Base-by-base conservation (phyloP, 495 filamentous ascomycete genomes). In the Tuber aestivum region DNA sequence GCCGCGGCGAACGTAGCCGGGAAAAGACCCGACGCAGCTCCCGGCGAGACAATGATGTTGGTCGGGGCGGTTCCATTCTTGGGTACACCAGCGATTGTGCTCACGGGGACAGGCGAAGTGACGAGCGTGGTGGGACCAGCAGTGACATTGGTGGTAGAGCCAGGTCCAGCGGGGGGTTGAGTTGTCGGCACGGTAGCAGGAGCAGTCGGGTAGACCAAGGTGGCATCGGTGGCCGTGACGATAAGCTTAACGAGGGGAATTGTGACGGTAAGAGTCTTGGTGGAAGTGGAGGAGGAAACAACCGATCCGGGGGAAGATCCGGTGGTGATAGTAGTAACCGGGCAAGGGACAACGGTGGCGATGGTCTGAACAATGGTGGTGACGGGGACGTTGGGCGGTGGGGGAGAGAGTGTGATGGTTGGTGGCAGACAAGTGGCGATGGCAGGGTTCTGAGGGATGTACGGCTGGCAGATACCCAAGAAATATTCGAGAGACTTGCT, bases 401-500 rank as follows among this genome's bases (percentile, higher is more conserved):
- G 87, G 7, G 88, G 85, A 50, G 82, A 84, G 38, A 91, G 84
- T n/a, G 89, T 89, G 83, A 92, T 87, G 37, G 85, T 89, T 9
- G 86, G 83, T 2, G 91, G 91, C 73, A 91, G 87, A 61, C 85
- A 89, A 75, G 93, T 95, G 81, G 93, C 88, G 82, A 98, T 92
- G 72, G 88, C 94, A 3, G 95, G 95, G 89, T 97, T 97, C 77
- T 86, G 75, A 65, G 87, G 85, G 32, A 94, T 87, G 84, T 90
- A 91, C 44, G 88, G 84, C 48, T 92, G 93, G 86, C 95, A 98
- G 85, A 98, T 92, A 83, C 95, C 95, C 81, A 93, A 90, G 87
- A 97, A 92, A 89, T 92, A 97, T 79, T 89, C 88, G 72, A 95
- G 87, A 73, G 92, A 93, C 75, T 88, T 84, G 72, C 89, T 86